Evolutionary conservation across 1,284 basidiomycete species (phyloP).

Genomic region (Cutaneotrichosporon spelunceum): DNA sequence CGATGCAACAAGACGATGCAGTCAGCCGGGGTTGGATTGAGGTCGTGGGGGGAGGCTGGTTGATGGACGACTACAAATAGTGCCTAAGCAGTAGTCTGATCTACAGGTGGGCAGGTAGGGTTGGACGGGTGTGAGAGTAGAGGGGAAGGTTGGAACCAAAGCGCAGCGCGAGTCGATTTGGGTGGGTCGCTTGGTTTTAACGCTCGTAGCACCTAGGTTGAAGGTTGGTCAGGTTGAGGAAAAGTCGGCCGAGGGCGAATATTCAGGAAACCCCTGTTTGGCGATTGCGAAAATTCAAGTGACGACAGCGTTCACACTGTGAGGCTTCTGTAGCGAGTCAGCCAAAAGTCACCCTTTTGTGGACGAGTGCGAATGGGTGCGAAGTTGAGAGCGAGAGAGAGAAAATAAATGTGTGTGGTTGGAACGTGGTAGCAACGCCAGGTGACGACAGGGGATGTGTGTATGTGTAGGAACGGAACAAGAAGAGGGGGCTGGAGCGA

Average conservation of each 20-base stretch:
- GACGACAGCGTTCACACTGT: background rate
- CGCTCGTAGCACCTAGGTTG: background rate
- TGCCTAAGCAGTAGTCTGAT: background rate
- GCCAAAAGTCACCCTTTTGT: background rate
- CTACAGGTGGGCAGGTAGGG: background rate
- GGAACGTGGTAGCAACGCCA: background rate
- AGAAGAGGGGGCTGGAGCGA: background rate
- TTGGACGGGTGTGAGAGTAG: background rate
- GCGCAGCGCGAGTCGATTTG: background rate
- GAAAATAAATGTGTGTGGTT: background rate
- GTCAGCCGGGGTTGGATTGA: background rate
- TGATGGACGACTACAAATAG: background rate
- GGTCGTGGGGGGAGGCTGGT: background rate
- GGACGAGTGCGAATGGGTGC: background rate
- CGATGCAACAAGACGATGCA: background rate
- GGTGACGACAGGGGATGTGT: background rate
- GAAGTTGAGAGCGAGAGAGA: background rate
- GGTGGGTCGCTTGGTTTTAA: background rate
- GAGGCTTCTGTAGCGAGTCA: background rate
- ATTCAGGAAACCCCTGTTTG: background rate
- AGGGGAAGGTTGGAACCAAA: background rate
- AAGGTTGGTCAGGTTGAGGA: background rate
- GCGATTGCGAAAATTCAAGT: background rate
- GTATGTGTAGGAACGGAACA: conserved; percentile 1
- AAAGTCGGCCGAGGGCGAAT: conserved; percentile 5